These are phyloP conservation scores for Colletotrichum sansevieriae DNA, from an alignment of 2,329 filamentous ascomycete species.

Conservation along the genomic window DNA sequence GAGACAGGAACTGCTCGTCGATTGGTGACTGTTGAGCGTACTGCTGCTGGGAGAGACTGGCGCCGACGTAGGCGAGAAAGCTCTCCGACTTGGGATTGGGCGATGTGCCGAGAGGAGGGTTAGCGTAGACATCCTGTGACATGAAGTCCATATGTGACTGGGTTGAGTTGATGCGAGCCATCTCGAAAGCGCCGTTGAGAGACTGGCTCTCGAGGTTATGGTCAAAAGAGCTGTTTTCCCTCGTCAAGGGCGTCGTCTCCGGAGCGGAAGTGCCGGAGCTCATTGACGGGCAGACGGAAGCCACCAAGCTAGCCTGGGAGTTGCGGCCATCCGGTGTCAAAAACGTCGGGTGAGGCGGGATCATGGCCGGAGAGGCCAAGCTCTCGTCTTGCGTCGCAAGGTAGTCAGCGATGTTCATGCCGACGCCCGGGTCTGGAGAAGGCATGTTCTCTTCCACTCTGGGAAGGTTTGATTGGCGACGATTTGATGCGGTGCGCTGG, in stretches of 20 bases:
- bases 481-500: conserved; percentile 47
- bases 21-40: conserved; percentile 49
- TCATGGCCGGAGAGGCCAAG: conserved; percentile 46
- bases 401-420: conserved; percentile 56
- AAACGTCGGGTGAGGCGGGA: conserved; percentile 42
- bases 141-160: conserved; percentile 50
- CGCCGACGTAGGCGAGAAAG: conserved; percentile 52
- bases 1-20: conserved; percentile 47
- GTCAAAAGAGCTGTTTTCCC: conserved; percentile 57
- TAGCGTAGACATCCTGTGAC: conserved; percentile 45
- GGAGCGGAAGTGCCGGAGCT: conserved; percentile 55
- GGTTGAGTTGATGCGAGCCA: conserved; percentile 55
- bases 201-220: conserved; percentile 46
- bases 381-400: conserved; percentile 50
- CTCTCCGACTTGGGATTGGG: conserved; percentile 50
- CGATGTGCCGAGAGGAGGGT: conserved; percentile 41
- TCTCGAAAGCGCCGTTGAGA: conserved; percentile 49
- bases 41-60: conserved; percentile 50
- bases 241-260: conserved; percentile 57
- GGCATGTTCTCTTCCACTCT: conserved; percentile 53
- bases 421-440: conserved; percentile 47
- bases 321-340: conserved; percentile 43
- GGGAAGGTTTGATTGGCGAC: conserved; percentile 47
- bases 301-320: conserved; percentile 45
- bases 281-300: conserved; percentile 59